Evolutionary conservation across 768 basidiomycete genomes (phyloP), one percentile per base, ranked within the genome.

Genomic region (Mrakia frigida): DNA sequence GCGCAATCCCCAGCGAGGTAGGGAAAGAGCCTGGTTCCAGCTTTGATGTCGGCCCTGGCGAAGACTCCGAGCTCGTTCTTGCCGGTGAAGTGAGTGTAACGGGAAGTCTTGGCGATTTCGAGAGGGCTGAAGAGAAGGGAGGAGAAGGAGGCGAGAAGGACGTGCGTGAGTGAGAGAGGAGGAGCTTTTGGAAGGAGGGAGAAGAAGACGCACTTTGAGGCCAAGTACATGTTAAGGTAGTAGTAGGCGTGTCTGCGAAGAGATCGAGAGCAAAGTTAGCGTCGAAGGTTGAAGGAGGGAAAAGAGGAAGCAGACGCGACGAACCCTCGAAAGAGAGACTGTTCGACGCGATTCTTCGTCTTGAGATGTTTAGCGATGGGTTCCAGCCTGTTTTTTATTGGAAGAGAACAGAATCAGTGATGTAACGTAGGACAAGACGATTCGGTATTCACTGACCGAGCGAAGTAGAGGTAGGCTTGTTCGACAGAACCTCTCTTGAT

Each of bases 21-120:
- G 6, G 28, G 11, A 2, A 11, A 16, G 39, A 75, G 69, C 0
- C 7, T 33, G 23, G 35, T 39, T n/a, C 35, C 18, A 3, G 39
- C n/a, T 28, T 41, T 37, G 68, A 70, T 43, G 13, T 39, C 21
- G 2, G 69, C n/a, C n/a, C n/a, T 75, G 0, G 74, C 74, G 39
- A 60, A 75, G 21, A 70, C 41, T 25, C 52, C 74, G 11, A 75
- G 59, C 35, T 75, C 74, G 6, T 0, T 2, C 56, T 75, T 75
- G 16, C n/a, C 39, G 25, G 74, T 70, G 39, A 75, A 10, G 23
- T 41, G 35, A 2, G 68, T 28, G 56, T 75, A 75, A 16, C 74
- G 67, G 9, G 74, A 53, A 4, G 74, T 75, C 43, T 46, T 37
- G 10, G 69, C 74, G 23, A 75, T 59, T 9, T 75, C 74, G 31